Percentiles rank a stretch among this genome's conserved stretches.
phyloP scores from a whole-genome alignment of 1,284 basidiomycete species.

The Puccinia triticina region DNA sequence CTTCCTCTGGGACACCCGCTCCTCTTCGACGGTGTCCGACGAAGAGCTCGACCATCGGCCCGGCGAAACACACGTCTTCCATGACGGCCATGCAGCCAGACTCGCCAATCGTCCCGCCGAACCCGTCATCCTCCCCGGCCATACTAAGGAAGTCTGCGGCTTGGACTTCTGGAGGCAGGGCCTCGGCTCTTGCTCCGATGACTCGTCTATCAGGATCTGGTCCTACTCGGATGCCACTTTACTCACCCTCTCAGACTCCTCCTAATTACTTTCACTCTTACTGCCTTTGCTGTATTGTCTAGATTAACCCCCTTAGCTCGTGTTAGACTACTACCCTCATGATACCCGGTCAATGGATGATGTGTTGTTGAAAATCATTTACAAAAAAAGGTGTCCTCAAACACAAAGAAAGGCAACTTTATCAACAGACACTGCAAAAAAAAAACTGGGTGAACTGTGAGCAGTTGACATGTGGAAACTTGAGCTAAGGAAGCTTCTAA shows the following conservation, averaged over 20 bases:
- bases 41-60: neutral
- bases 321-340: no score
- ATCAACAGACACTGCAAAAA: no score
- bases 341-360: no score
- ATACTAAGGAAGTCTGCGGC: constrained; percentile 32
- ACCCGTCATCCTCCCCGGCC: constrained; percentile 7
- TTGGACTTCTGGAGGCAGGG: constrained; percentile 31
- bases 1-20: constrained; percentile 22
- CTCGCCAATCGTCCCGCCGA: neutral
- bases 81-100: neutral
- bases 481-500: no score
- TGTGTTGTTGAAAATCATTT: no score
- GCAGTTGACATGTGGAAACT: no score
- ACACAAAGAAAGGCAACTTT: no score
- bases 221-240: constrained; percentile 11
- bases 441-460: no score
- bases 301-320: no score
- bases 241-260: neutral
- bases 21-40: neutral
- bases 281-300: no score
- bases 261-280: neutral
- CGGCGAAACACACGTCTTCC: neutral
- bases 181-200: constrained; percentile 35
- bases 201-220: constrained; percentile 29
- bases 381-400: no score